phyloP scores from a whole-genome alignment of 441 rosid species.

The Gossypium trilobum region DNA sequence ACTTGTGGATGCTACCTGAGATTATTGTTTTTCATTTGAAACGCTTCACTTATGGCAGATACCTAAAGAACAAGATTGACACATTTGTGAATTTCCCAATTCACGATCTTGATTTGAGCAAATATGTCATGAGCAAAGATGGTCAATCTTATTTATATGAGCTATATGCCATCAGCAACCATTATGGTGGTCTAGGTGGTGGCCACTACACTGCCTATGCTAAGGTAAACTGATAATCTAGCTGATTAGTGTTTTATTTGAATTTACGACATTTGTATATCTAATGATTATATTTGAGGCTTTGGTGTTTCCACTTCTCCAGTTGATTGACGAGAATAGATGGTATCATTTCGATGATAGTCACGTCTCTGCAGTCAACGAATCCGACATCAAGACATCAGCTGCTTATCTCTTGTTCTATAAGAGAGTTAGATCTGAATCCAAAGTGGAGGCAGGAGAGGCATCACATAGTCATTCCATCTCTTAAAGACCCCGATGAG shows the following conservation, averaged over 20 bases:
- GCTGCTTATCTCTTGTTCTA: conserved; percentile 88
- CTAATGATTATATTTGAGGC: background rate
- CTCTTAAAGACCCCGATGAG: conserved; percentile 5
- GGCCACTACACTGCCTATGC: conserved; percentile 69
- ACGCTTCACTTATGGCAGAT: conserved; percentile 58
- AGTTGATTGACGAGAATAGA: conserved; percentile 76
- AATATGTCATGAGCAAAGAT: conserved; percentile 41
- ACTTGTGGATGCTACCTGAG: conserved; percentile 66
- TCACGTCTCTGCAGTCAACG: conserved; percentile 51
- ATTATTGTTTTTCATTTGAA: conserved; percentile 61
- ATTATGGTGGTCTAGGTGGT: conserved; percentile 59
- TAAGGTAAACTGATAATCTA: conserved; percentile 32
- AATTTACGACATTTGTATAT: background rate
- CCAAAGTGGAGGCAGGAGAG: conserved; percentile 27
- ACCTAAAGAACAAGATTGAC: conserved; percentile 50
- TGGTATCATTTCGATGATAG: conserved; percentile 93
- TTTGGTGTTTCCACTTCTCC: conserved; percentile 18
- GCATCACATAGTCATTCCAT: conserved; percentile 21
- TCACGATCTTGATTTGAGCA: conserved; percentile 52
- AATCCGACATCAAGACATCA: conserved; percentile 63
- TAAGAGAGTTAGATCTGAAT: conserved; percentile 42
- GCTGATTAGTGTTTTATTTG: background rate
- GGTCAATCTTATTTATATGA: conserved; percentile 46
- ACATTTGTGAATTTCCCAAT: conserved; percentile 47
- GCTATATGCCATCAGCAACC: conserved; percentile 61